Percentiles rank a stretch among this genome's conserved stretches.
phyloP scores from a whole-genome alignment of 345 rosid genomes.

The Eucalyptus albens region DNA sequence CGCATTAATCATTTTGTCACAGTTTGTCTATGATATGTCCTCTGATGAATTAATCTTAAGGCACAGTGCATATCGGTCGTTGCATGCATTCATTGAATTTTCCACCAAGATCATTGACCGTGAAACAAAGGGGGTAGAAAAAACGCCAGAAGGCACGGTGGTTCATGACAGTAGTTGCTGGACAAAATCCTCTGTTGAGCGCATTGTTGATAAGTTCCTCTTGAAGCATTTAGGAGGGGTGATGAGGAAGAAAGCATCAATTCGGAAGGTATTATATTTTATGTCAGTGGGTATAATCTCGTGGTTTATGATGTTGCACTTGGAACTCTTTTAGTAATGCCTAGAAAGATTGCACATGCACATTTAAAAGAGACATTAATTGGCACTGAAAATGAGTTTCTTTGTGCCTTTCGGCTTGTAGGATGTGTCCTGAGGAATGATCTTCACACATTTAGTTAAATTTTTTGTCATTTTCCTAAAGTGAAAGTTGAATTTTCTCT shows the following conservation, averaged over 20 bases:
- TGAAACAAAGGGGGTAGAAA: conserved; percentile 10
- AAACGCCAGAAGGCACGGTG: conserved; percentile 9
- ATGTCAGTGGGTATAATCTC: neutral
- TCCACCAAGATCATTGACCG: conserved; percentile 29
- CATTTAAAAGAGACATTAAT: neutral
- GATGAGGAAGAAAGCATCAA: conserved; percentile 37
- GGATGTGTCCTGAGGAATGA: neutral
- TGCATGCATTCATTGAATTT: conserved; percentile 71
- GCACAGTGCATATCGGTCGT: conserved; percentile 58
- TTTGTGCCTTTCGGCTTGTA: neutral
- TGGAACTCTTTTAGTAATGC: neutral
- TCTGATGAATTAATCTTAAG: conserved; percentile 64
- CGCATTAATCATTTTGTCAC: conserved; percentile 58
- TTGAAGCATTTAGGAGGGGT: conserved; percentile 64
- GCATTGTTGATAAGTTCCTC: conserved; percentile 42
- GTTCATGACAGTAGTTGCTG: conserved; percentile 36
- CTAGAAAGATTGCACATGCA: neutral
- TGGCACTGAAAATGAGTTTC: neutral
- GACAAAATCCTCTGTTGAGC: conserved; percentile 38
- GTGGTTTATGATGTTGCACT: neutral
- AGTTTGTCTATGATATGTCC: conserved; percentile 61
- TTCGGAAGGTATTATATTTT: conserved; percentile 45
- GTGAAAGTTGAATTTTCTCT: neutral
- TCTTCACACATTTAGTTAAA: neutral
- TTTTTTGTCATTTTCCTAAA: neutral